A percentile compares a stretch with the other conserved stretches of the same genome.
These are phyloP conservation scores for Acrocalymma vagum DNA, from an alignment of 2,329 filamentous ascomycete species.

Conservation along the genomic window DNA sequence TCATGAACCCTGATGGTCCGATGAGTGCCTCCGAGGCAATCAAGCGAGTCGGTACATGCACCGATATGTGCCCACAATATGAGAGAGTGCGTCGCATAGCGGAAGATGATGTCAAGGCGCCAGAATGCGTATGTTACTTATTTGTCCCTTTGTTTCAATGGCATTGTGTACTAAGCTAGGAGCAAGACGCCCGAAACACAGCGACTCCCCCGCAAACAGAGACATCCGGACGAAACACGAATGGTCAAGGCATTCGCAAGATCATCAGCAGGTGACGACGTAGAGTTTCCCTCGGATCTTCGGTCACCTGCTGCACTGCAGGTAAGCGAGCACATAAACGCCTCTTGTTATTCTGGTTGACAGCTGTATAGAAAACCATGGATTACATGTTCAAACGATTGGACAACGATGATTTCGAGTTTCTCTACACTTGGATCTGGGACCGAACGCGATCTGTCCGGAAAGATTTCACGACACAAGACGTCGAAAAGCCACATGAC, in stretches of 20 bases:
- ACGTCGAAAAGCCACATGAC: constrained; percentile 62
- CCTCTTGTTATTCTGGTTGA: constrained; percentile 16
- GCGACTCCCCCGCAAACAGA: constrained; percentile 37
- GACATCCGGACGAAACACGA: constrained; percentile 57
- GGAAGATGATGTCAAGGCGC: constrained; percentile 67
- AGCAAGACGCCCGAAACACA: constrained; percentile 41
- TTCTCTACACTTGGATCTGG: constrained; percentile 71
- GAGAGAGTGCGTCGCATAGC: constrained; percentile 69
- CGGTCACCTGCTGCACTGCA: constrained; percentile 61
- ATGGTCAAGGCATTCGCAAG: constrained; percentile 73
- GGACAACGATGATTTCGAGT: constrained; percentile 56
- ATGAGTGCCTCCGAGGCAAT: constrained; percentile 68
- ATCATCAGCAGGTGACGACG: constrained; percentile 69
- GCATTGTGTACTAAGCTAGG: constrained; percentile 3
- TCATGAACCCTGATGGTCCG: constrained; percentile 64
- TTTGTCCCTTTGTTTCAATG: rapidly evolving
- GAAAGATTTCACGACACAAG: constrained; percentile 72
- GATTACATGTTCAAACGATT: constrained; percentile 57
- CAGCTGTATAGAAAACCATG: constrained; percentile 51
- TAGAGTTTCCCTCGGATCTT: constrained; percentile 70
- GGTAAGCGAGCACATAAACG: constrained; percentile 35
- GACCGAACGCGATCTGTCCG: constrained; percentile 70
- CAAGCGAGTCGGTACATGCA: constrained; percentile 68
- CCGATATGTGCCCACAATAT: constrained; percentile 71
- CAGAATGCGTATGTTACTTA: constrained; percentile 62